These are phyloP conservation scores for Penicillium sp. DNA, from an alignment of 2,329 filamentous ascomycete species.

Conservation along the genomic window DNA sequence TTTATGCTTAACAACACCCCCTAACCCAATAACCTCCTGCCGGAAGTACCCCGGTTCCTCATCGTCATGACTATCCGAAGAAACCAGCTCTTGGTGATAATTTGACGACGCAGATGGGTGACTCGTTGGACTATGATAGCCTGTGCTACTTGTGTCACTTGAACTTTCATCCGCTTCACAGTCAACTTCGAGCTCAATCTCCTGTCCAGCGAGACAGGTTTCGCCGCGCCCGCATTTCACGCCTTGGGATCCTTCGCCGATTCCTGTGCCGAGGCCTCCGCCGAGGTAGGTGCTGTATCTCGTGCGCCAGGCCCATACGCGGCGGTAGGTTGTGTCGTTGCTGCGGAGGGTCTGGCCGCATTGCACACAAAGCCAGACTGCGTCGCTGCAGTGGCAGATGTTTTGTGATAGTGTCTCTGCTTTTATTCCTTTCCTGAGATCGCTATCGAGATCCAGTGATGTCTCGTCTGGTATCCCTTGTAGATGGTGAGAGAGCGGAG, in stretches of 20 bases:
- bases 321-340: slow-evolving; percentile 58
- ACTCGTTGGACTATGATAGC: slow-evolving; percentile 13
- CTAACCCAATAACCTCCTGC: slow-evolving; percentile 89
- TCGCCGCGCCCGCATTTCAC: slow-evolving; percentile 81
- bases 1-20: slow-evolving; percentile 83
- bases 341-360: slow-evolving; percentile 70
- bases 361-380: slow-evolving; percentile 80
- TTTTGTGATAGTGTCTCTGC: slow-evolving; percentile 53
- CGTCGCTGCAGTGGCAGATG: slow-evolving; percentile 58
- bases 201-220: slow-evolving; percentile 72
- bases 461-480: slow-evolving; percentile 14
- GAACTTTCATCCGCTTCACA: slow-evolving; percentile 72
- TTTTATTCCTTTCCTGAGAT: neutral
- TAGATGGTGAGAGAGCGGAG: slow-evolving; percentile 56
- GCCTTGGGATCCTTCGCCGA: slow-evolving; percentile 83
- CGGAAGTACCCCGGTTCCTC: slow-evolving; percentile 70
- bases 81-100: slow-evolving; percentile 23
- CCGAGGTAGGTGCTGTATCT: slow-evolving; percentile 77
- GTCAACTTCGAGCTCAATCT: slow-evolving; percentile 80
- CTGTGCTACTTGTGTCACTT: slow-evolving; percentile 20
- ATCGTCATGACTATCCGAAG: slow-evolving; percentile 30
- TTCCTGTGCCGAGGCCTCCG: slow-evolving; percentile 77
- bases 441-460: slow-evolving; percentile 31
- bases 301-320: slow-evolving; percentile 86
- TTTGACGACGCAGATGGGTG: slow-evolving; percentile 15